Evolutionary conservation across 2,329 filamentous ascomycete species (phyloP).

Genomic region (Xylariaceae sp.): DNA sequence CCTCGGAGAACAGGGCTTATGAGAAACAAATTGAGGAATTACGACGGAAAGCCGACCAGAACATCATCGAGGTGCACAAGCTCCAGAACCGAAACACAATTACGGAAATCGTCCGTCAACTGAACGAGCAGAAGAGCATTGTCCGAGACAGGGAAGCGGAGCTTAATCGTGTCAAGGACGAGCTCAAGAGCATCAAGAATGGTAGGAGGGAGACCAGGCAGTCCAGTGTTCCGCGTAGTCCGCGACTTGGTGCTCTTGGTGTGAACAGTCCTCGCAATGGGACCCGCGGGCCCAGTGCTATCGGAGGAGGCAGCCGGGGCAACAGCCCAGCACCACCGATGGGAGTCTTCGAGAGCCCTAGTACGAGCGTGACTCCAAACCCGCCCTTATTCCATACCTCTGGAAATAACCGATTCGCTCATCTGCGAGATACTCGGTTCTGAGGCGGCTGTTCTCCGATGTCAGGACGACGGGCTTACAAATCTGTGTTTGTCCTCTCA

Average conservation of each 20-base stretch:
- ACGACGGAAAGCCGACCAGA: constrained; percentile 37
- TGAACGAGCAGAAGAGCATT: constrained; percentile 37
- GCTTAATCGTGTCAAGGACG: constrained; percentile 43
- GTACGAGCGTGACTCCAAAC: constrained; percentile 1
- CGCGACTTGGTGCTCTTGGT: constrained; percentile 38
- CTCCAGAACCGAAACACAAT: constrained; percentile 36
- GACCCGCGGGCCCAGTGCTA: constrained; percentile 25
- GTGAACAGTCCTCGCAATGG: constrained; percentile 47
- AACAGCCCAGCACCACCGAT: background rate
- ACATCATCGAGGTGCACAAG: constrained; percentile 42
- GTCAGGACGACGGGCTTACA: too few species aligned
- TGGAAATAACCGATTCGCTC: constrained; percentile 27
- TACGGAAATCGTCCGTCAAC: constrained; percentile 32
- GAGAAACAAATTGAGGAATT: constrained; percentile 37
- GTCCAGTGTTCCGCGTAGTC: constrained; percentile 54
- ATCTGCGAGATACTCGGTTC: constrained; percentile 32
- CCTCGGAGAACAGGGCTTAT: constrained; percentile 43
- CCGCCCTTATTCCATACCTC: constrained; percentile 36
- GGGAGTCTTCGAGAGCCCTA: background rate
- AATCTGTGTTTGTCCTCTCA: too few species aligned
- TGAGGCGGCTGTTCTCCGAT: too few species aligned
- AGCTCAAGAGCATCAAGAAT: constrained; percentile 43
- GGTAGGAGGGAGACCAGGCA: constrained; percentile 52
- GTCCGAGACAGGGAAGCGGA: constrained; percentile 49
- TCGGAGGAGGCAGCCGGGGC: constrained; percentile 17